phyloP scores from a whole-genome alignment of 345 rosid genomes.

The Eutrema japonicum region DNA sequence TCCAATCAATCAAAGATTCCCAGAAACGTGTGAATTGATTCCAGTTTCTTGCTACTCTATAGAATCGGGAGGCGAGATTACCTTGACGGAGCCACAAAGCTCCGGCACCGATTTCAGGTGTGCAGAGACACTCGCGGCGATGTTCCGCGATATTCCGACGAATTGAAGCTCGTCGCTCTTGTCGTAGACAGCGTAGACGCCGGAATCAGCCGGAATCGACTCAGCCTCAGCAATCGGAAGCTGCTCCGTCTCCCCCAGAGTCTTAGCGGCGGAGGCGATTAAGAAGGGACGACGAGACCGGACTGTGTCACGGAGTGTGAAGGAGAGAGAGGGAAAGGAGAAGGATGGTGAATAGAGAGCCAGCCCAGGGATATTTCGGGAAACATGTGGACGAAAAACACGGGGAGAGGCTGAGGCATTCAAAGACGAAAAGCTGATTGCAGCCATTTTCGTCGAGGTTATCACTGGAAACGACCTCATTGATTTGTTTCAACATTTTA shows the following conservation, averaged over 20 bases:
- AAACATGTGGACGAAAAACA: conserved; percentile 21
- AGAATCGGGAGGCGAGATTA: conserved; percentile 23
- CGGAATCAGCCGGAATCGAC: conserved; percentile 57
- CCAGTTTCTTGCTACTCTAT: neutral
- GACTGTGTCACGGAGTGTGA: conserved; percentile 37
- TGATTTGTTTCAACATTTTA: neutral
- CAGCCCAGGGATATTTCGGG: conserved; percentile 52
- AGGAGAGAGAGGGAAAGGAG: conserved; percentile 49
- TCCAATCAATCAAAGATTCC: neutral
- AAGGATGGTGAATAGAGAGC: conserved; percentile 51
- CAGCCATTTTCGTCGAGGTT: conserved; percentile 52
- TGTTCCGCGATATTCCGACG: conserved; percentile 80
- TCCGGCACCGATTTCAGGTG: conserved; percentile 76
- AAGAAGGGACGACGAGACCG: conserved; percentile 46
- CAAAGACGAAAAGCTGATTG: conserved; percentile 49
- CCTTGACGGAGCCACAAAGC: conserved; percentile 79
- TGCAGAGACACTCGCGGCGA: conserved; percentile 67
- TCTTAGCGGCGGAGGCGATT: conserved; percentile 53
- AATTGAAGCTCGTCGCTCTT: conserved; percentile 68
- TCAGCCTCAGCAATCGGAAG: conserved; percentile 49
- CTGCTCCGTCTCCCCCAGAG: conserved; percentile 55
- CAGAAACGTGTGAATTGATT: neutral
- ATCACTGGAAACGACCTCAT: neutral
- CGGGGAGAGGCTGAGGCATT: conserved; percentile 49
- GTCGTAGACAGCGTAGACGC: conserved; percentile 85